These are phyloP conservation scores for Wallacemonas rigidus DNA, from an alignment of 208 protist genomes.

Conservation along the genomic window DNA sequence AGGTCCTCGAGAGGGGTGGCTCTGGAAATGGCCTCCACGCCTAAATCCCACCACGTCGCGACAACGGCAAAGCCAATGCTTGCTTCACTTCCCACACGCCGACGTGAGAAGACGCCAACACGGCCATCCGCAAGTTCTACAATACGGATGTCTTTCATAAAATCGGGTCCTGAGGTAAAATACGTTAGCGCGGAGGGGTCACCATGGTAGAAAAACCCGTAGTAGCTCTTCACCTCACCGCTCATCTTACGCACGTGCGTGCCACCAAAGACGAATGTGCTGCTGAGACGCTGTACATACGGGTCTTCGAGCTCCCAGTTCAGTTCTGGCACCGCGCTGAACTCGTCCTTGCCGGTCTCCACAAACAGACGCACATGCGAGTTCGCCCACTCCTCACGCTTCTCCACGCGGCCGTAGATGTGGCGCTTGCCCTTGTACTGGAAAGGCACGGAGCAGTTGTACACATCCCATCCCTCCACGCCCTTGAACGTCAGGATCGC, in stretches of 20 bases:
- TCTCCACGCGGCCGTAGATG: conserved; percentile 59
- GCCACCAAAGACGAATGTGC: conserved; percentile 24
- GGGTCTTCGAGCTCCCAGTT: conserved; percentile 33
- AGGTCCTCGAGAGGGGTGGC: conserved; percentile 36
- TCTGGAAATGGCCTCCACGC: conserved; percentile 16
- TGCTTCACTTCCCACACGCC: conserved; percentile 5
- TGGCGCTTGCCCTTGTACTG: conserved; percentile 45
- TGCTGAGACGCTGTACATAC: conserved; percentile 20
- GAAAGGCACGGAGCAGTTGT: conserved; percentile 67
- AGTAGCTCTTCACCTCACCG: conserved; percentile 27
- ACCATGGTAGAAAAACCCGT: conserved; percentile 28
- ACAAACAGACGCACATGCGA: conserved; percentile 55
- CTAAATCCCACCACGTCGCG: conserved; percentile 5
- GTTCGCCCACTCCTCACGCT: conserved; percentile 44
- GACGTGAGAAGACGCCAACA: conserved; percentile 29
- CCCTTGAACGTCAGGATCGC: conserved; percentile 50
- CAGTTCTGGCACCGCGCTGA: conserved; percentile 35
- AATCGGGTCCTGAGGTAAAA: conserved; percentile 28
- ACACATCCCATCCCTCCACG: conserved; percentile 59
- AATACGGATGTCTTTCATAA: conserved; percentile 34
- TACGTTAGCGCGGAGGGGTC: conserved; percentile 14
- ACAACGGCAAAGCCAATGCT: conserved; percentile 25
- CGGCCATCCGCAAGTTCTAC: conserved; percentile 25
- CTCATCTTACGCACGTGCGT: conserved; percentile 28
- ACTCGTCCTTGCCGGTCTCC: conserved; percentile 66